Evolutionary conservation across 305 asterid species (phyloP), one percentile per base, ranked within the genome.

Genomic region (Coffea humblotiana): DNA sequence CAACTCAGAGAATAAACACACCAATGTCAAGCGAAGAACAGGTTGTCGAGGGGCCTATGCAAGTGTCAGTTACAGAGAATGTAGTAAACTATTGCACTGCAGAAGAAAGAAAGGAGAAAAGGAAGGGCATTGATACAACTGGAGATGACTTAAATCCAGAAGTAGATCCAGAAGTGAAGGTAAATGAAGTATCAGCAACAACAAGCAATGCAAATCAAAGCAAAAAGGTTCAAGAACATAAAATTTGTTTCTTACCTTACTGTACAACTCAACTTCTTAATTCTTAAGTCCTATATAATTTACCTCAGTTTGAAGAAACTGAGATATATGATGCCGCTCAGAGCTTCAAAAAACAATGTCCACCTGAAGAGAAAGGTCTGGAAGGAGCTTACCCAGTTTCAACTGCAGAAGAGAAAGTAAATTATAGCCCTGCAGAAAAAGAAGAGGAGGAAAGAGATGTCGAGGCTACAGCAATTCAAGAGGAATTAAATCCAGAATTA

Each of bases 391-490:
- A 65, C 13, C 78, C 84, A 63, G 77, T 75, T 78, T 72, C 84
- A 66, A 37, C 43, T 23, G 68, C 35, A 32, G 76, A 79, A 65
- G 75, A 82, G 69, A 61, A 82, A 78, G 76, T 74, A 76, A 81
- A 81, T 51, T 48, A 74, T 74, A 78, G 74, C 81, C 80, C 78
- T 71, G 79, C 73, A 78, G 80, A 78, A 82, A 77, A 77, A 84
- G 83, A 75, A 79, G 2, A 19, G 21, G 77, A 21, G 54, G 83
- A 13, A 74, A 78, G 83, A 74, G 78, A 78, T 72, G 79, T 75
- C 81, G 82, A 83, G 48, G 87, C 83, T 74, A 72, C 73, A 76
- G 79, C 80, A 19, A 69, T 80, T 29, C 58, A 32, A 52, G 52
- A 40, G 32, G 70, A 58, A 37, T 21, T 75, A 21, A 23, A 75